Percentiles rank a stretch among this genome's conserved stretches.
phyloP scores from a whole-genome alignment of 1,284 basidiomycete genomes.

The Apiotrichum gracile region DNA sequence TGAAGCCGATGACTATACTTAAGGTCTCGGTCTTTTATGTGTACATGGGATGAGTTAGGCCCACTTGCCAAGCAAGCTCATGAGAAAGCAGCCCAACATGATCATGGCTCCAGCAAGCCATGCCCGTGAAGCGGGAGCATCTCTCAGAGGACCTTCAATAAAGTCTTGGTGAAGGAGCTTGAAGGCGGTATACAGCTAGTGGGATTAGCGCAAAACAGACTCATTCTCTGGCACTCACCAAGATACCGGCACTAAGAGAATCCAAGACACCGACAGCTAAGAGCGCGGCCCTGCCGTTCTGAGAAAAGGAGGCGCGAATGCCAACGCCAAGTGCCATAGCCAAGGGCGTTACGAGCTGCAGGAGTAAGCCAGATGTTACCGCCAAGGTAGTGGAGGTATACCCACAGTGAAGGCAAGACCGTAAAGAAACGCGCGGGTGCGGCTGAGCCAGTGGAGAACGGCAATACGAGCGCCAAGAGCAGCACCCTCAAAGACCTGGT shows the following conservation, averaged over 20 bases:
- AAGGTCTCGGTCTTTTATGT: too few species aligned
- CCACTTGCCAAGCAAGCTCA: slow-evolving; percentile 43
- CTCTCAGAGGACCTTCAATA: slow-evolving; percentile 20
- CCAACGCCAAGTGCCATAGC: slow-evolving; percentile 32
- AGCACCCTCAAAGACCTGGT: slow-evolving; percentile 34
- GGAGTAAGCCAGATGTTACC: background rate
- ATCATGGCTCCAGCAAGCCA: slow-evolving; percentile 33
- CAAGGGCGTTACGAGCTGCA: slow-evolving; percentile 20
- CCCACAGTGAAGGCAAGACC: slow-evolving; percentile 21
- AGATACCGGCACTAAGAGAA: slow-evolving; percentile 75
- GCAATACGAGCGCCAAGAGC: slow-evolving; percentile 31
- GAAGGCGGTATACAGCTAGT: slow-evolving; percentile 30
- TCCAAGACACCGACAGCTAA: slow-evolving; percentile 47
- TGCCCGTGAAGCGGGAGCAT: slow-evolving; percentile 17
- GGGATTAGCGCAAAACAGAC: background rate
- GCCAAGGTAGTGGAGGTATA: background rate
- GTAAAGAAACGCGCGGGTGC: slow-evolving; percentile 17
- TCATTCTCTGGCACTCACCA: slow-evolving; percentile 37
- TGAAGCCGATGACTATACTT: too few species aligned
- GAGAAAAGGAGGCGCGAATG: slow-evolving; percentile 27
- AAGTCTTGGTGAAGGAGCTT: slow-evolving; percentile 27
- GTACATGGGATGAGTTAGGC: too few species aligned
- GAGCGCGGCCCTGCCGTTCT: slow-evolving; percentile 30
- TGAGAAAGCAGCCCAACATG: slow-evolving; percentile 39
- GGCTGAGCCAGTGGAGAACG: slow-evolving; percentile 15